Percentiles rank a stretch among this genome's conserved stretches.
Evolutionary conservation across 1,284 basidiomycete species (phyloP).

Genomic region (Apiotrichum mycotoxinovorans): DNA sequence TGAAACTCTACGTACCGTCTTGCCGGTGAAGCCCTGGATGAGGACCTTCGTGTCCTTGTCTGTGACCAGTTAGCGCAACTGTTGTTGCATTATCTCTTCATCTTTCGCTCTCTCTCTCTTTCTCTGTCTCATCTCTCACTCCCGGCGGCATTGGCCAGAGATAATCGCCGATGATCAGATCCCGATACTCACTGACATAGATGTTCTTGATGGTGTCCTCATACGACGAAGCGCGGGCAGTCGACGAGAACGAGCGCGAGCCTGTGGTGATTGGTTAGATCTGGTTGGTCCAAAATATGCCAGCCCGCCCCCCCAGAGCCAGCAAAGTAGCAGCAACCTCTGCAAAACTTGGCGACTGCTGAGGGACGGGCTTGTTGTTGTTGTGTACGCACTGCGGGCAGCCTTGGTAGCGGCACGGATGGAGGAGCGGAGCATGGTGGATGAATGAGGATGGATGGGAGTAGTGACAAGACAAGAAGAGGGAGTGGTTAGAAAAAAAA

Average conservation of each 20-base stretch:
- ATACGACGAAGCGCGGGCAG: conserved; percentile 66
- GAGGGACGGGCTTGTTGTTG: no score
- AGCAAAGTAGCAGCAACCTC: no score
- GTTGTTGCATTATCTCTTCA: conserved; percentile 1
- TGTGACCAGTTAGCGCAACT: conserved; percentile 27
- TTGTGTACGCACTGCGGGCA: conserved; percentile 26
- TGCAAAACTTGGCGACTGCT: no score
- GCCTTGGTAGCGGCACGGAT: conserved; percentile 28
- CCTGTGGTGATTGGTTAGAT: conserved; percentile 12
- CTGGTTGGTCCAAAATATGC: neutral
- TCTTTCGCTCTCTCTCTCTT: no score
- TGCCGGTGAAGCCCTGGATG: conserved; percentile 93
- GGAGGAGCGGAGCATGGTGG: conserved; percentile 22
- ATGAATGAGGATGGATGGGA: neutral
- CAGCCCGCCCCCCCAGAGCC: neutral
- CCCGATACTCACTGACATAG: conserved; percentile 61
- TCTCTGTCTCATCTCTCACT: no score
- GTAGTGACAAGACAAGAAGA: conserved; percentile 4
- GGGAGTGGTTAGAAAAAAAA: no score
- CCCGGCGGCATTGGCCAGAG: neutral
- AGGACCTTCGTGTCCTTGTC: conserved; percentile 92
- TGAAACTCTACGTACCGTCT: conserved; percentile 66
- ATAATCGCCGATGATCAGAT: neutral
- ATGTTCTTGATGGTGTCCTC: conserved; percentile 89
- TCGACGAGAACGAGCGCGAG: conserved; percentile 63